These are phyloP conservation scores for Persicaria tinctoria DNA, from an alignment of 148 eudicot genomes.

Conservation along the genomic window DNA sequence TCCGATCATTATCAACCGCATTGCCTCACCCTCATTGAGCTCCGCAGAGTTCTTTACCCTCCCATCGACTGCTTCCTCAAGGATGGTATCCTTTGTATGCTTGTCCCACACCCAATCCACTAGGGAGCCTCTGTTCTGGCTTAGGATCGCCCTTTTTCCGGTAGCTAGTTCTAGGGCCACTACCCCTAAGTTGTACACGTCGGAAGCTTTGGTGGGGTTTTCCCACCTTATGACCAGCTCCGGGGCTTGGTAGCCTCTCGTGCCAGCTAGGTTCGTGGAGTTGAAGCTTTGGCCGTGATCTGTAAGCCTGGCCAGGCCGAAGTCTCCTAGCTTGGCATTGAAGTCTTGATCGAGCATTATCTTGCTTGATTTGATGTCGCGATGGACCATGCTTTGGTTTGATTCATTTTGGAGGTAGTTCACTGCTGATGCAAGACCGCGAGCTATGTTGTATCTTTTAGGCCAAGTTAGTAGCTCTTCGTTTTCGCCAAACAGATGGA, in stretches of 20 bases:
- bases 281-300: neutral
- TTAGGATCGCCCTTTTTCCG: slow-evolving; percentile 26
- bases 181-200: too few species aligned
- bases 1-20: slow-evolving; percentile 37
- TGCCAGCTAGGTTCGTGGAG: slow-evolving; percentile 1
- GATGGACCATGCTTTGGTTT: slow-evolving; percentile 18
- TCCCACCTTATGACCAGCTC: too few species aligned
- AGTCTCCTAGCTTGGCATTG: slow-evolving; percentile 20
- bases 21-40: slow-evolving; percentile 25
- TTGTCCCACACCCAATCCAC: slow-evolving; percentile 43
- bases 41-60: slow-evolving; percentile 17
- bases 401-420: slow-evolving; percentile 12
- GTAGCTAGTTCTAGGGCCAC: slow-evolving; percentile 32
- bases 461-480: slow-evolving; percentile 22
- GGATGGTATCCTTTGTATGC: slow-evolving; percentile 25
- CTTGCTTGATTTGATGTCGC: slow-evolving; percentile 22
- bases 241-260: too few species aligned
- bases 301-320: slow-evolving; percentile 17
- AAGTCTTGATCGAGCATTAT: slow-evolving; percentile 20
- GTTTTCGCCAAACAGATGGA: slow-evolving; percentile 32
- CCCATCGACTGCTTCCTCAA: slow-evolving; percentile 23
- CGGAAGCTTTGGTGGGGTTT: too few species aligned
- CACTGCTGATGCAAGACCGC: slow-evolving; percentile 12
- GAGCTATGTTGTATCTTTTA: slow-evolving; percentile 20
- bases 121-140: slow-evolving; percentile 14